These are phyloP conservation scores for Boletus sp. DNA, from an alignment of 768 basidiomycete genomes.

Conservation along the genomic window DNA sequence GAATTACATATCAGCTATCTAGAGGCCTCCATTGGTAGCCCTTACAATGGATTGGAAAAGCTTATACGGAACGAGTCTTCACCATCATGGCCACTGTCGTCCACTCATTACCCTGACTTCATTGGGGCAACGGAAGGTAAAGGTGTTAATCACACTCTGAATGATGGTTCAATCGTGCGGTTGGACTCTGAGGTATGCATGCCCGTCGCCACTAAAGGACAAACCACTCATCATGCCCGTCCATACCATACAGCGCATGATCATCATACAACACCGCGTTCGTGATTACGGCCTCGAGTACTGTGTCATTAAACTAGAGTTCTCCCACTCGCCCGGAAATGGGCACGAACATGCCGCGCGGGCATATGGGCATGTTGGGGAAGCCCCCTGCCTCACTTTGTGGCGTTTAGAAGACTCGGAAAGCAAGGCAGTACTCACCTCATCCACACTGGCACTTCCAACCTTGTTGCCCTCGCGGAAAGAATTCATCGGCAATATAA, in stretches of 20 bases:
- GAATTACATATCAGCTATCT: background rate
- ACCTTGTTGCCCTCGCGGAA: conserved; percentile 5
- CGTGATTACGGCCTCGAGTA: conserved; percentile 25
- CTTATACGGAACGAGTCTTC: conserved; percentile 28
- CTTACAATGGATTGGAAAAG: conserved; percentile 24
- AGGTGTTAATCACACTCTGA: conserved; percentile 9
- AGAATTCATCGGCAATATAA: conserved; percentile 19
- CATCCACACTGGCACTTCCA: conserved; percentile 14
- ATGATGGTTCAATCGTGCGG: conserved; percentile 21
- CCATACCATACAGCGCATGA: conserved; percentile 6
- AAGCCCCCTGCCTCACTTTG: conserved; percentile 13
- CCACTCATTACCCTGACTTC: conserved; percentile 24
- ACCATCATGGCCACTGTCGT: conserved; percentile 25
- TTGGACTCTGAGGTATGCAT: conserved; percentile 16
- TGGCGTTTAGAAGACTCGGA: conserved; percentile 17
- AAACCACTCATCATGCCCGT: background rate
- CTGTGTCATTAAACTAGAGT: conserved; percentile 13
- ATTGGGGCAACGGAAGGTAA: conserved; percentile 12
- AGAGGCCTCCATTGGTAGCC: conserved; percentile 16
- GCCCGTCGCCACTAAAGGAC: background rate
- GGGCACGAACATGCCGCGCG: conserved; percentile 5
- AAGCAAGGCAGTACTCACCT: conserved; percentile 4
- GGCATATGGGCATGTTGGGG: conserved; percentile 16
- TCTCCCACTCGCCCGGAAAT: conserved; percentile 1
- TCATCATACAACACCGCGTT: conserved; percentile 25